phyloP scores from a whole-genome alignment of 306 rosid species.

The Biancaea sappan region DNA sequence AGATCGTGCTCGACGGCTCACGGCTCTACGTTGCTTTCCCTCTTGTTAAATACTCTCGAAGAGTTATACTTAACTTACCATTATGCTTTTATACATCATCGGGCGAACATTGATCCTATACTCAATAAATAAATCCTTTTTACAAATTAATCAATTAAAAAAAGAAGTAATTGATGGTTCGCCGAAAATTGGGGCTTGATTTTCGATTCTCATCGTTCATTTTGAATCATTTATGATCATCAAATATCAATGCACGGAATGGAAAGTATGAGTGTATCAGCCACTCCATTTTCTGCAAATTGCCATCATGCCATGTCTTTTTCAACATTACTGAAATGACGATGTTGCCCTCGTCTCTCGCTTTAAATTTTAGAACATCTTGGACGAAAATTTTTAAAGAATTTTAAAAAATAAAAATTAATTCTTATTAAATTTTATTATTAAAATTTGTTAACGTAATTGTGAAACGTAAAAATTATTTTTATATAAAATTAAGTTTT shows the following conservation, averaged over 20 bases:
- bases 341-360: too few species aligned
- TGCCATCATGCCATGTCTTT: too few species aligned
- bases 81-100: neutral
- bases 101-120: neutral
- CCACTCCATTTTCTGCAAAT: neutral
- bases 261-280: neutral
- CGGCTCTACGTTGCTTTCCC: neutral
- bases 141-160: neutral
- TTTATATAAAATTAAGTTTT: too few species aligned
- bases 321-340: too few species aligned
- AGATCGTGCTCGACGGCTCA: neutral
- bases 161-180: neutral
- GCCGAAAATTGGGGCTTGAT: constrained; percentile 43
- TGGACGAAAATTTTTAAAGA: too few species aligned
- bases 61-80: neutral
- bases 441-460: too few species aligned
- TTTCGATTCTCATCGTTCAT: constrained; percentile 31
- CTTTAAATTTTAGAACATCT: too few species aligned
- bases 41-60: neutral
- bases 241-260: neutral
- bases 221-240: too few species aligned
- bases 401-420: too few species aligned
- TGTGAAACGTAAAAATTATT: too few species aligned
- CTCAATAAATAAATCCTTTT: neutral
- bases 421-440: too few species aligned